Percentiles rank a stretch among this genome's conserved stretches.
Conservation (phyloP, 768 basidiomycete genomes). For the Daedaleopsis nitida region DNA sequence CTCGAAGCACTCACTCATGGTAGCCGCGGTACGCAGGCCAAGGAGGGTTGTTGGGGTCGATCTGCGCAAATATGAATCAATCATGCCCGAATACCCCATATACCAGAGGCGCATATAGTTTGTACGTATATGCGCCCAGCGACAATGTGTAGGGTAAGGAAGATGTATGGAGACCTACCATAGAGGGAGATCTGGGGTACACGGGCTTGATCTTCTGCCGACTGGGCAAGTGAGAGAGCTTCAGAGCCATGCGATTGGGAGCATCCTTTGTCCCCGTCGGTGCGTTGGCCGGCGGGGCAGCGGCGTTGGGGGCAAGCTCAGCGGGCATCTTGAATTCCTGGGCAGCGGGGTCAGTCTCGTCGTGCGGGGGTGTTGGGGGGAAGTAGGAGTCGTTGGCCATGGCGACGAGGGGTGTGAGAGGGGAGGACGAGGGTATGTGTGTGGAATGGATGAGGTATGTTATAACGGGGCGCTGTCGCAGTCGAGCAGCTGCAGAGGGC, state of each 20-base stretch:
- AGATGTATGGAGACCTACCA: constrained; percentile 42
- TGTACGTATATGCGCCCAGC: background rate
- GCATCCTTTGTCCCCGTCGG: constrained; percentile 23
- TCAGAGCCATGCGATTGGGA: constrained; percentile 67
- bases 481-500: background rate
- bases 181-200: constrained; percentile 75
- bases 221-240: constrained; percentile 72
- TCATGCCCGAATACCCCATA: background rate
- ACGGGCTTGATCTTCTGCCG: constrained; percentile 72
- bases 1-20: constrained; percentile 25
- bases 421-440: background rate
- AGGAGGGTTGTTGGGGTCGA: constrained; percentile 83
- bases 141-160: background rate
- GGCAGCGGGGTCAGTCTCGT: constrained; percentile 20
- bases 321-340: constrained; percentile 8
- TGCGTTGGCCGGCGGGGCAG: constrained; percentile 23
- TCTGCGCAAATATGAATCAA: constrained; percentile 37
- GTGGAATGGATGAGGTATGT: constrained; percentile 1
- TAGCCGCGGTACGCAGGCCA: constrained; percentile 83
- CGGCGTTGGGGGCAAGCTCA: constrained; percentile 18
- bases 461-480: background rate
- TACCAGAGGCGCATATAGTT: too few relatives aligned
- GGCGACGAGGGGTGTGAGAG: background rate
- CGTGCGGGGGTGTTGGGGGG: constrained; percentile 35
- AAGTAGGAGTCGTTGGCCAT: constrained; percentile 32